Evolutionary conservation across 139 green algal species (phyloP).

Genomic region (Haematococcus sp.): DNA sequence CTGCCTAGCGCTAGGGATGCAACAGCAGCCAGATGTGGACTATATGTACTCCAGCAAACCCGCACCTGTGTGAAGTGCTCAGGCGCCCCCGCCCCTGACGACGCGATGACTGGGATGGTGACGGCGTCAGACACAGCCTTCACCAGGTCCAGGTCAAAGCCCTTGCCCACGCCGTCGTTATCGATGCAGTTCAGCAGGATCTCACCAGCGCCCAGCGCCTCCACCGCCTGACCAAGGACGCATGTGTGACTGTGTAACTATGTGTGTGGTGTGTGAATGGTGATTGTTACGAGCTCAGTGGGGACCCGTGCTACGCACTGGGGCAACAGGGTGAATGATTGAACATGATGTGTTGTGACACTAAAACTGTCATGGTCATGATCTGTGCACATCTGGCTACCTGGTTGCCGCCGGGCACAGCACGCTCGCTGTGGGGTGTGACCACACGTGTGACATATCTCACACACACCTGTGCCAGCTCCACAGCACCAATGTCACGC

Average conservation of each 20-base stretch:
- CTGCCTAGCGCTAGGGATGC: neutral
- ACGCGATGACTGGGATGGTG: conserved; percentile 96
- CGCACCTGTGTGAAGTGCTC: conserved; percentile 92
- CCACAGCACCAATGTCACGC: conserved; percentile 82
- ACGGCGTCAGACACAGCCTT: conserved; percentile 83
- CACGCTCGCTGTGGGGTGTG: too few relatives aligned
- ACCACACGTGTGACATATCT: too few relatives aligned
- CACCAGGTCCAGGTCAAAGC: conserved; percentile 96
- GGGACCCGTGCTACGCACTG: too few relatives aligned
- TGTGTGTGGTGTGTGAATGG: too few relatives aligned
- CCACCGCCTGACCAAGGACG: conserved; percentile 54
- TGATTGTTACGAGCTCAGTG: too few relatives aligned
- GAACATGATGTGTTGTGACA: too few relatives aligned
- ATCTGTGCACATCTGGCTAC: too few relatives aligned
- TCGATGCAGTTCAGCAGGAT: conserved; percentile 99
- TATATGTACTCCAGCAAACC: too few relatives aligned
- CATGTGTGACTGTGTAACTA: too few relatives aligned
- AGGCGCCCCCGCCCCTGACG: conserved; percentile 84
- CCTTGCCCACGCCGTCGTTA: conserved; percentile 81
- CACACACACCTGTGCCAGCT: conserved; percentile 66
- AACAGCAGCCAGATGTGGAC: neutral
- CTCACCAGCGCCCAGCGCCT: conserved; percentile 94
- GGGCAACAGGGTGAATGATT: too few relatives aligned
- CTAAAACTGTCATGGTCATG: too few relatives aligned
- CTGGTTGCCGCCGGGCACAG: too few relatives aligned